A percentile compares a stretch with the other conserved stretches of the same genome.
phyloP scores from a whole-genome alignment of 1,284 basidiomycete species.

The Ustilago esculenta region DNA sequence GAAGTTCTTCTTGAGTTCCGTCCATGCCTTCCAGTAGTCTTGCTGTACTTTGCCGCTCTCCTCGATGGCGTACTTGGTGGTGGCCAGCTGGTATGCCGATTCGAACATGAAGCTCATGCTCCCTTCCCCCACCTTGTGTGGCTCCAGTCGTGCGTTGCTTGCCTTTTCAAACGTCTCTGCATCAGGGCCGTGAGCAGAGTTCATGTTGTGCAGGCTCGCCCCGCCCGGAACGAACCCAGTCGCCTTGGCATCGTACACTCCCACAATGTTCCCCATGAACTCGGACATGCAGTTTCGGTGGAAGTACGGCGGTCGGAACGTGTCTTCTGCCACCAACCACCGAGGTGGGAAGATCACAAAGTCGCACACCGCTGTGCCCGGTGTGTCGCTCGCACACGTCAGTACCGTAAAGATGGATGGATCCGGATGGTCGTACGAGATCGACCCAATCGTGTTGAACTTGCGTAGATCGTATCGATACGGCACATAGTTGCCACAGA shows the following conservation, averaged over 20 bases:
- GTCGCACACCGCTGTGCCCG: constrained; percentile 71
- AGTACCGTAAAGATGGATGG: constrained; percentile 63
- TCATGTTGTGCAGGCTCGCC: constrained; percentile 57
- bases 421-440: constrained; percentile 71
- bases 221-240: constrained; percentile 50
- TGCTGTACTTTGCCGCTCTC: constrained; percentile 58
- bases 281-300: constrained; percentile 50
- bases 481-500: constrained; percentile 75
- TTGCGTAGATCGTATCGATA: constrained; percentile 78
- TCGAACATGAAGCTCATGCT: constrained; percentile 63
- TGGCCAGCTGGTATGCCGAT: constrained; percentile 55
- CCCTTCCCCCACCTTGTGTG: constrained; percentile 48
- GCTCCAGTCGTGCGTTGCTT: constrained; percentile 31
- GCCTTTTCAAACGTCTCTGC: constrained; percentile 49
- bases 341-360: constrained; percentile 56
- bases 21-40: constrained; percentile 52
- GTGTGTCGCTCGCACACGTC: constrained; percentile 69
- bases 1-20: constrained; percentile 31
- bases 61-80: constrained; percentile 54
- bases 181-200: constrained; percentile 60
- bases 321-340: constrained; percentile 41
- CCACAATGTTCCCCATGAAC: constrained; percentile 49
- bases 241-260: constrained; percentile 52
- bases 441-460: constrained; percentile 75
- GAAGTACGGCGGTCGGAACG: constrained; percentile 50